These are phyloP conservation scores for Magnusiomyces sp. DNA, from an alignment of 1,139 yeast genomes.

Conservation along the genomic window DNA sequence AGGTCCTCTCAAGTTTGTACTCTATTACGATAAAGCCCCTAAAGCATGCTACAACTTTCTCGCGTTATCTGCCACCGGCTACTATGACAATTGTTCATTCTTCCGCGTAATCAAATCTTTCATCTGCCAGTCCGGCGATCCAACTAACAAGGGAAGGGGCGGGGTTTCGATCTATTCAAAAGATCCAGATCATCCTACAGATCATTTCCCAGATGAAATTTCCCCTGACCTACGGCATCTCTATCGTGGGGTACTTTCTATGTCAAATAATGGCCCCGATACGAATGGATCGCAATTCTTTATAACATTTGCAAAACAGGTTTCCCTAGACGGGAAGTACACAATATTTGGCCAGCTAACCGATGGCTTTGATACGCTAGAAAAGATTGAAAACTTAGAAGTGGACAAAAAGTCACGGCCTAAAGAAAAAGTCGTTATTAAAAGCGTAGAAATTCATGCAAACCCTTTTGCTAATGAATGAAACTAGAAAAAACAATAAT, in stretches of 20 bases:
- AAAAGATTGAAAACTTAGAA: constrained; percentile 32
- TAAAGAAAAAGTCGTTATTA: constrained; percentile 30
- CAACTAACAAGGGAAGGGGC: constrained; percentile 44
- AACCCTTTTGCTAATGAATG: constrained; percentile 29
- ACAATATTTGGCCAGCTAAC: constrained; percentile 51
- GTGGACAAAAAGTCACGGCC: constrained; percentile 39
- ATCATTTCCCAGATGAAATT: constrained; percentile 43
- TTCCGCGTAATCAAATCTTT: constrained; percentile 39
- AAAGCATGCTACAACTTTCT: constrained; percentile 35
- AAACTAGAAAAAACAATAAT: not conserved
- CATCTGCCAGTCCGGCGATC: constrained; percentile 45
- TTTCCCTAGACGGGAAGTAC: constrained; percentile 45
- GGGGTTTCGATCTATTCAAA: constrained; percentile 40
- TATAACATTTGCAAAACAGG: constrained; percentile 18
- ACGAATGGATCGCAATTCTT: constrained; percentile 41
- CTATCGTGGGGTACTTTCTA: constrained; percentile 36
- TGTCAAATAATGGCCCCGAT: constrained; percentile 42
- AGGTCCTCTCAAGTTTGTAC: constrained; percentile 36
- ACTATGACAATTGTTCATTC: constrained; percentile 36
- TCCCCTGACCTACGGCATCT: constrained; percentile 36
- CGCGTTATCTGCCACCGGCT: constrained; percentile 43
- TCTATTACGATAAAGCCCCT: constrained; percentile 37
- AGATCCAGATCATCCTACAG: constrained; percentile 26
- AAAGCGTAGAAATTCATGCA: constrained; percentile 36
- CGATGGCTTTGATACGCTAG: constrained; percentile 32